Conservation (phyloP, 1,284 basidiomycete genomes). For the Flammula alnicola region DNA sequence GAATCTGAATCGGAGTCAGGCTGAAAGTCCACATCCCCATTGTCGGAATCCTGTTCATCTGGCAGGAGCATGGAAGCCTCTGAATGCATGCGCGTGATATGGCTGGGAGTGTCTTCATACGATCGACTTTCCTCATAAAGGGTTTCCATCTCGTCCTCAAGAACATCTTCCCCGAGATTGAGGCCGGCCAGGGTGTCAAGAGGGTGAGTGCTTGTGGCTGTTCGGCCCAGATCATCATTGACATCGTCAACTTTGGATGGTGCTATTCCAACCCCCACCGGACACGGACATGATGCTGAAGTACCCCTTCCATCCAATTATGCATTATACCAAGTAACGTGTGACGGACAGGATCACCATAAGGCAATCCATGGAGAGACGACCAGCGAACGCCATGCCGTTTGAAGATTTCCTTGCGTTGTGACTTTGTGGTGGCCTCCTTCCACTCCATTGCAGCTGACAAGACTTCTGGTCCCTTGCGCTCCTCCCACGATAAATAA, state of each 20-base stretch:
- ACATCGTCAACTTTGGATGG: neutral
- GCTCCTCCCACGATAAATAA: slow-evolving; percentile 15
- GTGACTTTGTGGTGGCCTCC: slow-evolving; percentile 19
- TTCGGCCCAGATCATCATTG: slow-evolving; percentile 20
- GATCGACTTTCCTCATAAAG: slow-evolving; percentile 12
- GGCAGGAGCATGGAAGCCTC: neutral
- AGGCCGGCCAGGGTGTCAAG: too few relatives aligned
- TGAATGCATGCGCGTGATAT: slow-evolving; percentile 1
- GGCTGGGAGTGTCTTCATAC: slow-evolving; percentile 3
- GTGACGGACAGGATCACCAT: slow-evolving; percentile 35
- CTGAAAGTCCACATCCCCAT: slow-evolving; percentile 1
- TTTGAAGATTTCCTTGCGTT: slow-evolving; percentile 17
- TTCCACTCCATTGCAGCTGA: slow-evolving; percentile 16
- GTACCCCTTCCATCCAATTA: slow-evolving; percentile 38
- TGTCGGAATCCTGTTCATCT: slow-evolving; percentile 6
- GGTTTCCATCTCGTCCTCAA: slow-evolving; percentile 1
- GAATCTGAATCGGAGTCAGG: slow-evolving; percentile 5
- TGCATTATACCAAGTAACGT: slow-evolving; percentile 38
- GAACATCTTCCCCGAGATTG: slow-evolving; percentile 23
- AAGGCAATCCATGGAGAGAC: slow-evolving; percentile 31
- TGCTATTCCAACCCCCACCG: slow-evolving; percentile 25
- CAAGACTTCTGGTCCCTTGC: slow-evolving; percentile 22
- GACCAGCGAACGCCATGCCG: slow-evolving; percentile 35
- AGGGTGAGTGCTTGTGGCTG: too few relatives aligned
- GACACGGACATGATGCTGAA: slow-evolving; percentile 32